Conservation (phyloP, 2,329 filamentous ascomycete species). For the Pestalotiopsis sp. region DNA sequence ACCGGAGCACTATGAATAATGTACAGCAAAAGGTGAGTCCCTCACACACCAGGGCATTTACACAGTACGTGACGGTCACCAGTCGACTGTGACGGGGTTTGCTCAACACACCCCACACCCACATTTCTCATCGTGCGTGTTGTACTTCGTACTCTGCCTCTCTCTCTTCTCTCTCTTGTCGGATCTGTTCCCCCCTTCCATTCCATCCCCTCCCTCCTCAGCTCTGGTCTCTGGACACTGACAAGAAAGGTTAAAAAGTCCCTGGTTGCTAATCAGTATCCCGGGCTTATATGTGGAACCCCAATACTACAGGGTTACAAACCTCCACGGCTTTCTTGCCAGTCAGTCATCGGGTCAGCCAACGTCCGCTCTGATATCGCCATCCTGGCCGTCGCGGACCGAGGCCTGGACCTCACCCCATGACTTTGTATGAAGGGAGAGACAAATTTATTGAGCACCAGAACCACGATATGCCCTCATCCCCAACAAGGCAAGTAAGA, state of each 20-base stretch:
- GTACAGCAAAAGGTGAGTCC: neutral
- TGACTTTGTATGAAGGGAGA: neutral
- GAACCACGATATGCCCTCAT: neutral
- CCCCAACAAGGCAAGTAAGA: neutral
- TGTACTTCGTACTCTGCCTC: conserved; percentile 14
- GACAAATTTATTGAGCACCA: neutral
- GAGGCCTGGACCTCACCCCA: conserved; percentile 23
- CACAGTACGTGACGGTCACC: neutral
- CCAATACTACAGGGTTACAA: conserved; percentile 23
- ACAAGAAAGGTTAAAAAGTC: conserved; percentile 20
- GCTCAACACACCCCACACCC: conserved; percentile 16
- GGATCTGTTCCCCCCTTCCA: conserved; percentile 17
- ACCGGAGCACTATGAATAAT: neutral
- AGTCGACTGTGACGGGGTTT: conserved; percentile 14
- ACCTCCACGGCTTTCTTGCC: conserved; percentile 21
- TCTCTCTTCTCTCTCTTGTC: conserved; percentile 22
- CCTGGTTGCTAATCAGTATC: conserved; percentile 32
- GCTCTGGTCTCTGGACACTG: conserved; percentile 17
- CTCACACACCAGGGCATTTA: neutral
- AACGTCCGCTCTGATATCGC: conserved; percentile 22
- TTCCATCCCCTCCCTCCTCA: conserved; percentile 22
- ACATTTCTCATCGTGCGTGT: neutral
- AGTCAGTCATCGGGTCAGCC: conserved; percentile 28
- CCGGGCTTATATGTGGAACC: conserved; percentile 20
- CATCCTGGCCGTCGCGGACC: conserved; percentile 26